Evolutionary conservation across 805 yeast species (phyloP).

Genomic region (Metschnikowia baotianmanensis): DNA sequence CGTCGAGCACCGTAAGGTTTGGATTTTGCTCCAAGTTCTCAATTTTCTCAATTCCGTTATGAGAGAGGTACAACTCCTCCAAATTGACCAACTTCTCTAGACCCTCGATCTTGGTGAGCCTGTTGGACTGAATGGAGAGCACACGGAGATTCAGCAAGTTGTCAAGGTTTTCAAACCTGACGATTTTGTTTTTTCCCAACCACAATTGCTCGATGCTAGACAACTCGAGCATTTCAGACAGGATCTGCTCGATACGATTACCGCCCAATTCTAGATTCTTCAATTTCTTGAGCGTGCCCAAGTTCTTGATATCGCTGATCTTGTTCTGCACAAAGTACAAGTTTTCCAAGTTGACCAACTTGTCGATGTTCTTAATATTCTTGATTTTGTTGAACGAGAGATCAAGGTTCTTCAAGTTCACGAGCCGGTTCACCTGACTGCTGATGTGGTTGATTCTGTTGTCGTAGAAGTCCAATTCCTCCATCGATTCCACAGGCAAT

Average conservation of each 20-base stretch:
- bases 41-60: constrained; percentile 71
- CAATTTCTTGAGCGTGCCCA: constrained; percentile 55
- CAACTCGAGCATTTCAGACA: constrained; percentile 55
- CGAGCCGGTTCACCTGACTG: constrained; percentile 59
- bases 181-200: constrained; percentile 86
- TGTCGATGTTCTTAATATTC: constrained; percentile 74
- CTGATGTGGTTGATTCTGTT: constrained; percentile 87
- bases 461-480: constrained; percentile 86
- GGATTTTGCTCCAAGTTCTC: constrained; percentile 73
- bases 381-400: constrained; percentile 87
- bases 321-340: constrained; percentile 88
- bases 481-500: constrained; percentile 60
- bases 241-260: constrained; percentile 60
- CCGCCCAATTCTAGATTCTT: constrained; percentile 88
- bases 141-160: constrained; percentile 62
- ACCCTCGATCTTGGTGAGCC: constrained; percentile 76
- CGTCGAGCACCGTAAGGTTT: constrained; percentile 72
- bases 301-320: constrained; percentile 66
- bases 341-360: constrained; percentile 58
- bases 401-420: constrained; percentile 61
- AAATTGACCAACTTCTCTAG: constrained; percentile 66
- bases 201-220: constrained; percentile 70
- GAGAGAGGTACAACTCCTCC: constrained; percentile 85
- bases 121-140: constrained; percentile 85
- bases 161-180: constrained; percentile 59